Percentiles rank a stretch among this genome's conserved stretches.
These are phyloP conservation scores for Ambrosia trifida DNA, from an alignment of 129 eudicot genomes.

Conservation along the genomic window DNA sequence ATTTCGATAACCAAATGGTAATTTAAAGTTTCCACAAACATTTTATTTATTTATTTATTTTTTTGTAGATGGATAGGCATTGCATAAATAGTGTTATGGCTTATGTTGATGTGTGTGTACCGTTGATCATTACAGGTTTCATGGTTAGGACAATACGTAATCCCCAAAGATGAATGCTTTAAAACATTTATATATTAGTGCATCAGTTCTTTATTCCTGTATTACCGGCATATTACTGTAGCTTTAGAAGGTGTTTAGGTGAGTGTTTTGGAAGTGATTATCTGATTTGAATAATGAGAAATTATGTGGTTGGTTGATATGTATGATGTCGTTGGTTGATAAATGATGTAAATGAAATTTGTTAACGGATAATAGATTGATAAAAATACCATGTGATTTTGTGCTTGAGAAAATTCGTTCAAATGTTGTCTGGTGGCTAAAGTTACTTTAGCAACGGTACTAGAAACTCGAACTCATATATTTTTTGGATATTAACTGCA, in stretches of 20 bases:
- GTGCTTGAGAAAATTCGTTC: background rate
- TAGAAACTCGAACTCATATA: background rate
- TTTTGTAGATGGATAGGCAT: background rate
- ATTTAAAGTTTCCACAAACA: background rate
- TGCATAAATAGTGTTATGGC: background rate
- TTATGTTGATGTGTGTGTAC: conserved; percentile 7
- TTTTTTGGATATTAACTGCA: conserved; percentile 39
- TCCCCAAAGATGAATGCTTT: background rate
- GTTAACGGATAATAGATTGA: background rate
- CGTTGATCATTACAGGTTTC: too few species aligned
- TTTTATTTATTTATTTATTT: background rate
- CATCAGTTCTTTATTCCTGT: too few species aligned
- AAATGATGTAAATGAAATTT: background rate
- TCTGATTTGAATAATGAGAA: too few species aligned
- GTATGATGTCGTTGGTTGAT: background rate
- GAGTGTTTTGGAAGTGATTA: too few species aligned
- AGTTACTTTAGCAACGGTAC: background rate
- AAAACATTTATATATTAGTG: too few species aligned
- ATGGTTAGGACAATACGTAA: background rate
- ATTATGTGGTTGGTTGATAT: too few species aligned
- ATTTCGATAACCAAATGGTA: background rate
- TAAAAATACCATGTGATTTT: background rate
- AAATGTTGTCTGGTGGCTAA: background rate
- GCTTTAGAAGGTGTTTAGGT: too few species aligned
- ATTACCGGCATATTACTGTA: too few species aligned